Conservation (phyloP, 2,329 filamentous ascomycete species). For the Meredithiella fracta region DNA sequence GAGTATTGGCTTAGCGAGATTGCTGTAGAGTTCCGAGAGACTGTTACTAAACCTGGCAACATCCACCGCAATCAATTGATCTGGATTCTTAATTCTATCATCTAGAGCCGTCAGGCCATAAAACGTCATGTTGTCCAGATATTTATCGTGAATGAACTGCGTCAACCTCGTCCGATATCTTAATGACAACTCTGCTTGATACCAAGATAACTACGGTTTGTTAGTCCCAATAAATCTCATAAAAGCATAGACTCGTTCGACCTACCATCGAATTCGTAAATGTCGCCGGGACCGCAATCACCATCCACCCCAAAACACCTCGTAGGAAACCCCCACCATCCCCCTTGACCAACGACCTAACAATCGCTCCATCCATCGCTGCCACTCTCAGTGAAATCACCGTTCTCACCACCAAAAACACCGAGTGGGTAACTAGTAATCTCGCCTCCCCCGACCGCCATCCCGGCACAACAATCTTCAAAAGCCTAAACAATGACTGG, state of each 20-base stretch:
- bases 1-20: constrained; percentile 81
- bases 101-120: constrained; percentile 91
- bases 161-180: constrained; percentile 87
- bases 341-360: constrained; percentile 81
- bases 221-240: no score
- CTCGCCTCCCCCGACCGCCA: constrained; percentile 79
- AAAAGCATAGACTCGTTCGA: constrained; percentile 2
- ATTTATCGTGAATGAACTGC: constrained; percentile 88
- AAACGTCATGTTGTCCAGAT: constrained; percentile 93
- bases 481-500: constrained; percentile 56
- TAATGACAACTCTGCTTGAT: constrained; percentile 85
- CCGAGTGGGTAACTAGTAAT: constrained; percentile 74
- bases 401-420: constrained; percentile 81
- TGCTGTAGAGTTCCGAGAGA: constrained; percentile 86
- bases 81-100: constrained; percentile 95
- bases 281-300: constrained; percentile 85
- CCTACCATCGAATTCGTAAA: constrained; percentile 97
- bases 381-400: constrained; percentile 91
- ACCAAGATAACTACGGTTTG: constrained; percentile 83
- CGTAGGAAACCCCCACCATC: constrained; percentile 79
- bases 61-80: constrained; percentile 93
- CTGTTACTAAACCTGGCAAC: constrained; percentile 94
- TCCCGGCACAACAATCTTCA: constrained; percentile 78
- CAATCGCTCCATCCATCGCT: constrained; percentile 83
- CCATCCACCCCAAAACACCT: constrained; percentile 94